Percentiles rank a stretch among this genome's conserved stretches.
Conservation (phyloP, 2,329 filamentous ascomycete species). For the Erysiphe pisi region DNA sequence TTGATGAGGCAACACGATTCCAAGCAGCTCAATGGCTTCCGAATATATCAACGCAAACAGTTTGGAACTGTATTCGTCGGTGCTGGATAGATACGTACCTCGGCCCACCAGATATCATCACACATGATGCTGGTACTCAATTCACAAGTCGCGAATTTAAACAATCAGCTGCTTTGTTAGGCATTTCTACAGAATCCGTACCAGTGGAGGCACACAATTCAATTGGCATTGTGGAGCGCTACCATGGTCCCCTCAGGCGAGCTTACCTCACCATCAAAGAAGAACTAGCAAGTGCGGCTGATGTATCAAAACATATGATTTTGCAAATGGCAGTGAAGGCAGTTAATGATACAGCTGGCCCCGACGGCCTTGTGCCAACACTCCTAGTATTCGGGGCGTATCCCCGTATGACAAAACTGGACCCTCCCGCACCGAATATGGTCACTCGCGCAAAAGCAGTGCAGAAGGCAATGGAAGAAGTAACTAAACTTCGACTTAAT, state of each 20-base stretch:
- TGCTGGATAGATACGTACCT: constrained; percentile 29
- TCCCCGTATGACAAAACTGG: constrained; percentile 16
- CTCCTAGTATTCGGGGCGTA: constrained; percentile 4
- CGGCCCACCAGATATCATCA: constrained; percentile 21
- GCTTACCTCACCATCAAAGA: constrained; percentile 22
- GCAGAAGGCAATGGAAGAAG: constrained; percentile 29
- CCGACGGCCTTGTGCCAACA: no score
- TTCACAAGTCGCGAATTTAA: constrained; percentile 29
- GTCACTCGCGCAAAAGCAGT: constrained; percentile 21
- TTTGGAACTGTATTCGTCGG: constrained; percentile 24
- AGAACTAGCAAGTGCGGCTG: not conserved
- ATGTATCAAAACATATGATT: not conserved
- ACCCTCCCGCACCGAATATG: not conserved
- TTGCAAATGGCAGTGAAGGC: no score
- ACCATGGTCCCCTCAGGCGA: not conserved
- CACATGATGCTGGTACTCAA: constrained; percentile 27
- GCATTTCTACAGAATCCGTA: constrained; percentile 11
- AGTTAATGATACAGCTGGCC: no score
- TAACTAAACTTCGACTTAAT: constrained; percentile 26
- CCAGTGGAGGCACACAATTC: constrained; percentile 26
- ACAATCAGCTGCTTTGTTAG: not conserved
- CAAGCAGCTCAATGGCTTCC: constrained; percentile 28
- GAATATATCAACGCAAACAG: not conserved
- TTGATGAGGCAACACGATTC: constrained; percentile 28
- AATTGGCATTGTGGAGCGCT: constrained; percentile 21